A percentile compares a stretch with the other conserved stretches of the same genome.
These are phyloP conservation scores for Sporothrix pseudoabietina DNA, from an alignment of 2,329 filamentous ascomycete genomes.

Conservation along the genomic window DNA sequence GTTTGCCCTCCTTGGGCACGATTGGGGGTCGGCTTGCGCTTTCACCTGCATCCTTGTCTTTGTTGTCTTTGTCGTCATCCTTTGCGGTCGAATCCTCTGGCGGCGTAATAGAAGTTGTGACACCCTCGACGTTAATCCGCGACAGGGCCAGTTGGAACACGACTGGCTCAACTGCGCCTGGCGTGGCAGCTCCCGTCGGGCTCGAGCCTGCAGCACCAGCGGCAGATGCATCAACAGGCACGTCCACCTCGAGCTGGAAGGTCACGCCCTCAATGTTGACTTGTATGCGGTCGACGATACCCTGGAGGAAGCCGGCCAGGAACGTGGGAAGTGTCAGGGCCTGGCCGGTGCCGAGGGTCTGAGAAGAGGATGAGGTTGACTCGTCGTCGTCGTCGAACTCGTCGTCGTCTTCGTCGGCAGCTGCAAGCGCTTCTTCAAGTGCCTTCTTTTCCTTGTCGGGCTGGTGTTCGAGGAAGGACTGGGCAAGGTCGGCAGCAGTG, in stretches of 20 bases:
- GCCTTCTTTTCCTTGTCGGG: conserved; percentile 65
- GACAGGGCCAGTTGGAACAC: conserved; percentile 68
- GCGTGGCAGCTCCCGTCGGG: conserved; percentile 30
- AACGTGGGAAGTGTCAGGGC: conserved; percentile 69
- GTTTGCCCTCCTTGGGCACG: conserved; percentile 63
- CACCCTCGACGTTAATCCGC: conserved; percentile 66
- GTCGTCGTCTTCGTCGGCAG: conserved; percentile 44
- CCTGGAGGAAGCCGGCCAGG: conserved; percentile 71
- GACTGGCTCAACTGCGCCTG: conserved; percentile 54
- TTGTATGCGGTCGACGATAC: conserved; percentile 71
- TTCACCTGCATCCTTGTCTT: neutral
- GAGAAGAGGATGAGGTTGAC: conserved; percentile 39
- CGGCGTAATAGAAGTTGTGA: conserved; percentile 48
- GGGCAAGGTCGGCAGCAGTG: conserved; percentile 70
- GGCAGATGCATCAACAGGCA: conserved; percentile 50
- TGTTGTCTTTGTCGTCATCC: conserved; percentile 24
- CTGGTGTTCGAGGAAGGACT: conserved; percentile 76
- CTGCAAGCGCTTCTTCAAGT: conserved; percentile 68
- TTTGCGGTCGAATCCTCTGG: conserved; percentile 25
- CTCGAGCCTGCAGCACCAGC: neutral
- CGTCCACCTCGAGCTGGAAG: conserved; percentile 65
- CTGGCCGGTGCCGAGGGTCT: conserved; percentile 66
- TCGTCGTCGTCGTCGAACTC: conserved; percentile 59
- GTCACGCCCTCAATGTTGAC: conserved; percentile 66
- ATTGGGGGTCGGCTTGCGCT: conserved; percentile 39